Evolutionary conservation across 352 stramenopile species (phyloP), one percentile per base, ranked within the genome.

Genomic region (Bremia lactucae): DNA sequence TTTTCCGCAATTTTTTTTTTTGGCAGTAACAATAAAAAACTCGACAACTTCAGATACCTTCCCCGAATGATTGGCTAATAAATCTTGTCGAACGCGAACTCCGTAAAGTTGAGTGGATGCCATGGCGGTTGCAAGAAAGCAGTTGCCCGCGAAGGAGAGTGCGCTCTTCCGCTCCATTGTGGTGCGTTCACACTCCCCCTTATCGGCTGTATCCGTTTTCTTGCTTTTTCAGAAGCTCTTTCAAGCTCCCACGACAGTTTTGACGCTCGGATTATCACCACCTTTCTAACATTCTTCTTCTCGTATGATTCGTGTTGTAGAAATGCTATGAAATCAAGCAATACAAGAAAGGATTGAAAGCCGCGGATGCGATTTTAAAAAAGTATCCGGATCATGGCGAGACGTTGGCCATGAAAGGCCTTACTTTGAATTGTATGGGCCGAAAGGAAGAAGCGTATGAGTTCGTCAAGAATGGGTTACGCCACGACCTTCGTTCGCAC

Each of bases 251-350:
- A 37, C 47, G 19, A 3, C 42, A 42, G 22, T 25, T 19, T 37
- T 5, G 22, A 1, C 44, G n/a, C n/a, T n/a, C n/a, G n/a, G n/a
- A 56, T 22, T 26, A 7, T 3, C 15, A 21, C 15, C 16, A n/a
- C 24, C 23, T 4, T 29, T 42, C 11, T 37, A 36, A 36, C 35
- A 31, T 13, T 8, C 9, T 46, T 28, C 38, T 50, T 39, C n/a
- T 39, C 18, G 41, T 15, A 15, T 20, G 14, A 19, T 15, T 16
- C 15, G 6, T 33, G 7, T 6, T 24, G 2, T 52, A 87, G 72
- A 98, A 97, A 86, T 94, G 92, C 58, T 98, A 98, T 65, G 95
- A 99, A 69, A 83, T 77, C 31, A 99, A 98, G 65, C 87, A 98
- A 59, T 98, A 98, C 80, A 98, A 98, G 69, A 98, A 98, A 58